Evolutionary conservation across 2,329 filamentous ascomycete species (phyloP).

Genomic region (Diaporthe citri): DNA sequence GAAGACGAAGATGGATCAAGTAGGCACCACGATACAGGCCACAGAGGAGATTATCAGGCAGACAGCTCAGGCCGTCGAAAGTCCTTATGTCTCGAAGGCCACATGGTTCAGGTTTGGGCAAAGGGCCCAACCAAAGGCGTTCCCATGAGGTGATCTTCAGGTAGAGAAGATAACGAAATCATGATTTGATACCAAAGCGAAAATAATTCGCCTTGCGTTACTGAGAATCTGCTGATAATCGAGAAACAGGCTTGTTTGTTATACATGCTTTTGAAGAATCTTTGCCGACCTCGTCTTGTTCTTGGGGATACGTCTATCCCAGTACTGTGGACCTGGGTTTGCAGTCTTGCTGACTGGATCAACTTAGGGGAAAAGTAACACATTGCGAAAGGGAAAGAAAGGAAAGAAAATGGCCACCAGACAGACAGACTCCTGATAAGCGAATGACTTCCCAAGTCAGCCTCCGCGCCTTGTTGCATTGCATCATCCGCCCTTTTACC

Average conservation of each 20-base stretch:
- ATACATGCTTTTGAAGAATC: slow-evolving; percentile 7
- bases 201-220: background rate
- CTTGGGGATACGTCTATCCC: slow-evolving; percentile 8
- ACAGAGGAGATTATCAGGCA: background rate
- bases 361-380: background rate
- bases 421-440: background rate
- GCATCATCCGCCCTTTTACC: background rate
- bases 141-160: background rate
- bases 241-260: background rate
- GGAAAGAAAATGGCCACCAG: background rate
- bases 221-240: background rate
- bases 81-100: background rate
- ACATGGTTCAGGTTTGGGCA: background rate
- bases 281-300: background rate
- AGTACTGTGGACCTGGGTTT: slow-evolving; percentile 23
- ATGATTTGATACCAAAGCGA: slow-evolving; percentile 14
- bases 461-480: background rate
- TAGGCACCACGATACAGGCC: background rate
- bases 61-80: background rate
- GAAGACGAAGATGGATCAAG: background rate
- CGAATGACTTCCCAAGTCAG: background rate
- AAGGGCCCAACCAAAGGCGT: background rate
- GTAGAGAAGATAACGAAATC: slow-evolving; percentile 18
- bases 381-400: background rate
- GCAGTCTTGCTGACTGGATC: slow-evolving; percentile 6